Evolutionary conservation across 345 rosid genomes (phyloP).

Genomic region (Abelmoschus esculentus): DNA sequence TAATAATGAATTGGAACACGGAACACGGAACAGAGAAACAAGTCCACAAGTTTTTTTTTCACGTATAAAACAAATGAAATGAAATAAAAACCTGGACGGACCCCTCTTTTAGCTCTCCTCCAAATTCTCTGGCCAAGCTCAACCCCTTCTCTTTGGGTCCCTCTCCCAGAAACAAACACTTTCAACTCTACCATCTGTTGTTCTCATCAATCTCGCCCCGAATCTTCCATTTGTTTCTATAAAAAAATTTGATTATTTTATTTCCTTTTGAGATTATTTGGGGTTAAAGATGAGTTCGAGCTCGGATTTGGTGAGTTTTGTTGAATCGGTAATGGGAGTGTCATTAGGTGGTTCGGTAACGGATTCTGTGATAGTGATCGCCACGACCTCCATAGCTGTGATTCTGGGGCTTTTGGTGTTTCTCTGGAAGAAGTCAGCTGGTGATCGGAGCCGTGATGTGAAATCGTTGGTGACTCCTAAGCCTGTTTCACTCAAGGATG

Average conservation of each 20-base stretch:
- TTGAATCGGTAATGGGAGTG: slow-evolving; percentile 43
- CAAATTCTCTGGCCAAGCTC: neutral
- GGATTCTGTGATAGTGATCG: slow-evolving; percentile 41
- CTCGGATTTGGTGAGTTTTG: slow-evolving; percentile 40
- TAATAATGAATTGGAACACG: neutral
- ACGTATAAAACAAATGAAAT: neutral
- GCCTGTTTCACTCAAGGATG: slow-evolving; percentile 32
- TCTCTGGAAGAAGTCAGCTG: slow-evolving; percentile 45
- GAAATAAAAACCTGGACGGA: neutral
- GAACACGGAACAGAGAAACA: neutral
- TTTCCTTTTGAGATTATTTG: neutral
- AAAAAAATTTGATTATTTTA: neutral
- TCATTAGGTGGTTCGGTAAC: slow-evolving; percentile 32
- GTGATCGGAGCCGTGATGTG: slow-evolving; percentile 39
- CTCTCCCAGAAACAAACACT: neutral
- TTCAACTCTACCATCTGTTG: neutral
- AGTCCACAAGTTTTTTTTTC: neutral
- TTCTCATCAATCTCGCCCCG: neutral
- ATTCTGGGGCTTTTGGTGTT: slow-evolving; percentile 42
- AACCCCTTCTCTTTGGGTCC: neutral
- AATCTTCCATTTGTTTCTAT: neutral
- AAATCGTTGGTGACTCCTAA: slow-evolving; percentile 46
- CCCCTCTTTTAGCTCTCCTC: neutral
- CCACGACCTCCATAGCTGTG: slow-evolving; percentile 53
- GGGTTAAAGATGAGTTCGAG: slow-evolving; percentile 26